Percentiles rank a stretch among this genome's conserved stretches.
phyloP scores from a whole-genome alignment of 805 yeast species.

The Monosporozyma solicola region DNA sequence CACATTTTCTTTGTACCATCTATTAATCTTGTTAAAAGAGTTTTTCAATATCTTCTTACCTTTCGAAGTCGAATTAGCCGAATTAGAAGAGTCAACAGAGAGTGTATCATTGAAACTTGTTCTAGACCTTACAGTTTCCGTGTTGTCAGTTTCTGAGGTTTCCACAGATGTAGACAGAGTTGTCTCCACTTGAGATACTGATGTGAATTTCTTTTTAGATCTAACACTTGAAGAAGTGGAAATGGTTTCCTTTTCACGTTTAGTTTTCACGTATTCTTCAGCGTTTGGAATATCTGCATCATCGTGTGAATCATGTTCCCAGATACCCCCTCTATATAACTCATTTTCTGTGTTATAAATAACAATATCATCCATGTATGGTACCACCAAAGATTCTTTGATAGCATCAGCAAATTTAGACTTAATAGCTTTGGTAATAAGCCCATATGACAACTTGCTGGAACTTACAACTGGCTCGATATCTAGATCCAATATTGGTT shows the following conservation, averaged over 20 bases:
- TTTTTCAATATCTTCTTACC: conserved; percentile 34
- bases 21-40: conserved; percentile 53
- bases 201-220: neutral
- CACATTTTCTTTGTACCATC: conserved; percentile 47
- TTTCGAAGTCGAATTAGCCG: conserved; percentile 15
- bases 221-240: neutral
- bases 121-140: neutral
- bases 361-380: conserved; percentile 81
- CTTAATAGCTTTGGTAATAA: conserved; percentile 73
- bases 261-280: neutral
- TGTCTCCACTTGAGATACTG: neutral
- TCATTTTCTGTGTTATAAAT: conserved; percentile 60
- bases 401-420: conserved; percentile 72
- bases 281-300: neutral
- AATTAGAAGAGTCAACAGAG: neutral
- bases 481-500: conserved; percentile 65
- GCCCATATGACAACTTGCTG: conserved; percentile 64
- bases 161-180: neutral
- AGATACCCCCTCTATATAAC: conserved; percentile 84
- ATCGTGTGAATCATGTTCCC: conserved; percentile 40
- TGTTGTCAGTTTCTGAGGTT: neutral
- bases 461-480: conserved; percentile 91
- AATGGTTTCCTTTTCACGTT: neutral
- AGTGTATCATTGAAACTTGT: neutral
- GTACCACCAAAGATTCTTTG: conserved; percentile 70